Conservation (phyloP, 2,329 filamentous ascomycete genomes). For the Stachybotrys elegans region DNA sequence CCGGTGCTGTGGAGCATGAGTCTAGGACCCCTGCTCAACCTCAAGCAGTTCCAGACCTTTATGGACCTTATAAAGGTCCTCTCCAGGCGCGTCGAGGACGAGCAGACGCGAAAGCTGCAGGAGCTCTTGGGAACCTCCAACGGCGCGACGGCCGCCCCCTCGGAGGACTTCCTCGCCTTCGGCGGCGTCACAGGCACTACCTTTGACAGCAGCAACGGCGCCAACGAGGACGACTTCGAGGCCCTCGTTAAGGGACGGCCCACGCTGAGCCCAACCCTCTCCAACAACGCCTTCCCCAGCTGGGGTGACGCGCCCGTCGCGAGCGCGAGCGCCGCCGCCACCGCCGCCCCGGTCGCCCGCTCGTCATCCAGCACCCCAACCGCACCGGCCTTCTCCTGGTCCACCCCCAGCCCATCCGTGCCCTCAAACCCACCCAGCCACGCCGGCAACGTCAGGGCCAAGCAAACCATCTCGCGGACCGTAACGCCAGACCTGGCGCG, state of each 20-base stretch:
- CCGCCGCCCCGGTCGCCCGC: constrained; percentile 28
- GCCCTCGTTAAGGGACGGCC: constrained; percentile 72
- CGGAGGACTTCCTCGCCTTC: constrained; percentile 67
- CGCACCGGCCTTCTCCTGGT: constrained; percentile 59
- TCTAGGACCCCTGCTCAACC: constrained; percentile 79
- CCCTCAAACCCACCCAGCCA: constrained; percentile 24
- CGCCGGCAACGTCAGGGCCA: constrained; percentile 27
- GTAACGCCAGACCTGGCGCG: constrained; percentile 54
- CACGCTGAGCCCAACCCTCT: constrained; percentile 24
- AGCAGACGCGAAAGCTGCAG: constrained; percentile 83
- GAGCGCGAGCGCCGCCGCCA: constrained; percentile 29
- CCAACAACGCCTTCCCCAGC: constrained; percentile 37
- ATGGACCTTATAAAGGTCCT: constrained; percentile 83
- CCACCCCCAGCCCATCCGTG: constrained; percentile 45
- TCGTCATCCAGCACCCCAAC: constrained; percentile 32
- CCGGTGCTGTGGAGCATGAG: constrained; percentile 90
- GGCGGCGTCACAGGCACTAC: constrained; percentile 59
- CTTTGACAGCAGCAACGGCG: constrained; percentile 47
- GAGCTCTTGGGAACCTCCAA: constrained; percentile 65
- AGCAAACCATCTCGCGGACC: constrained; percentile 44
- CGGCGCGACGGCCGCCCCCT: constrained; percentile 41
- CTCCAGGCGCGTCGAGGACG: constrained; percentile 76
- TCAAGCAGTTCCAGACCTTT: constrained; percentile 83
- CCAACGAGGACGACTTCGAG: constrained; percentile 74
- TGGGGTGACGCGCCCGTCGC: constrained; percentile 38